Base-by-base conservation (phyloP, 2,329 filamentous ascomycete species). In the Aureobasidium sp. region DNA sequence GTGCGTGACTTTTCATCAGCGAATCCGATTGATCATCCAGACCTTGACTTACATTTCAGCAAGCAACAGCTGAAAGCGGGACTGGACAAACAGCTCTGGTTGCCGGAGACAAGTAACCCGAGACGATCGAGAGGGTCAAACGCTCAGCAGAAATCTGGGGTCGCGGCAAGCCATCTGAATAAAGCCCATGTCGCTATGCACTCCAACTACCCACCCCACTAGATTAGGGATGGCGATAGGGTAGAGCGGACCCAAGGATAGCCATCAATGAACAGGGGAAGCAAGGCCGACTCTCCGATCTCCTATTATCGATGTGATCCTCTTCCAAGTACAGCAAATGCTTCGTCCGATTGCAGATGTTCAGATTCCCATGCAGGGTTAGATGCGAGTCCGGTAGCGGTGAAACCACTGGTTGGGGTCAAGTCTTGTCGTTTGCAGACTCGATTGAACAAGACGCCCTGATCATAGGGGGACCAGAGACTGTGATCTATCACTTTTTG, bases 401-500 rank as follows among this genome's bases (percentile, higher is more conserved):
- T 61, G 57, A 31, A 51, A 61, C 57, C 45, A 37, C 45, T 49
- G 56, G 22, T 31, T 59, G 55, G 55, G 55, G 42, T 47, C 55
- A 27, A 36, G 41, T 25, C 11, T 47, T 47, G 42, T 27, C 47
- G 55, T 58, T 58, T 58, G 42, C 55, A 31, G 42, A n/a, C 11
- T 58, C 55, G 41, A 20, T 36, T 20, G 27, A 20, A 47, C 27
- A 36, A 17, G 25, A 49, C 42, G 27, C 53, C n/a, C 22, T 47
- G 53, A 25, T 47, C 39, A 47, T 37, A 29, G 34, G 37, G 8
- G 17, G 29, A 17, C n/a, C 34, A 41, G 20, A 15, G 41, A 37
- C 12, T 44, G 57, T 61, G 47, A 61, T 61, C 57, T 27, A 39
- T 52, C 47, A 61, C 27, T 61, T 49, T 61, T 44, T n/a, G 36